phyloP scores from a whole-genome alignment of 2,329 filamentous ascomycete species.

The Calonectria fujianensis region DNA sequence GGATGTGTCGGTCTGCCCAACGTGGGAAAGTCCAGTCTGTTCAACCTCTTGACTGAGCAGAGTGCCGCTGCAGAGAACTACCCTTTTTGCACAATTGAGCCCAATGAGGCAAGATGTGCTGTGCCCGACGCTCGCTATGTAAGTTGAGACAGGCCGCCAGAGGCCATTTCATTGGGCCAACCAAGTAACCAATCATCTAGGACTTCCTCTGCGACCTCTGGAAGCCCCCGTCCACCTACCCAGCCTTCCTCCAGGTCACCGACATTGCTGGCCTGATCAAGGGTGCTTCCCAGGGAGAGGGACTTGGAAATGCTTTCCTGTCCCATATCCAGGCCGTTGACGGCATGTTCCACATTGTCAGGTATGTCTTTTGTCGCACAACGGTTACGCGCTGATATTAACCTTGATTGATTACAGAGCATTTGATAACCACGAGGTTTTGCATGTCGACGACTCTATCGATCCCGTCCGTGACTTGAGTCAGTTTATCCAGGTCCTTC shows the following conservation, averaged over 20 bases:
- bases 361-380: slow-evolving; percentile 49
- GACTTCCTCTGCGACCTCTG: slow-evolving; percentile 67
- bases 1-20: slow-evolving; percentile 68
- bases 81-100: slow-evolving; percentile 68
- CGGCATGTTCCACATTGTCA: slow-evolving; percentile 67
- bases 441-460: slow-evolving; percentile 68
- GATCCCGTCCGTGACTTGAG: slow-evolving; percentile 66
- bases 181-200: slow-evolving; percentile 51
- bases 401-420: slow-evolving; percentile 55
- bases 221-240: slow-evolving; percentile 68
- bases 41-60: slow-evolving; percentile 68
- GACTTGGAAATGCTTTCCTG: slow-evolving; percentile 67
- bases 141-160: slow-evolving; percentile 46
- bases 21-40: slow-evolving; percentile 67
- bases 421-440: slow-evolving; percentile 66
- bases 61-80: slow-evolving; percentile 67
- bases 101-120: slow-evolving; percentile 67
- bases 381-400: slow-evolving; percentile 26
- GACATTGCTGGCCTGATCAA: slow-evolving; percentile 68
- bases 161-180: neutral
- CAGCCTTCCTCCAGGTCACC: slow-evolving; percentile 66
- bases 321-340: slow-evolving; percentile 68
- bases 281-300: slow-evolving; percentile 65
- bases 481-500: slow-evolving; percentile 49
- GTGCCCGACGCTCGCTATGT: slow-evolving; percentile 67